Conservation (phyloP, 192 early-diverging fungal species). For the Irineochytrium annulatum region DNA sequence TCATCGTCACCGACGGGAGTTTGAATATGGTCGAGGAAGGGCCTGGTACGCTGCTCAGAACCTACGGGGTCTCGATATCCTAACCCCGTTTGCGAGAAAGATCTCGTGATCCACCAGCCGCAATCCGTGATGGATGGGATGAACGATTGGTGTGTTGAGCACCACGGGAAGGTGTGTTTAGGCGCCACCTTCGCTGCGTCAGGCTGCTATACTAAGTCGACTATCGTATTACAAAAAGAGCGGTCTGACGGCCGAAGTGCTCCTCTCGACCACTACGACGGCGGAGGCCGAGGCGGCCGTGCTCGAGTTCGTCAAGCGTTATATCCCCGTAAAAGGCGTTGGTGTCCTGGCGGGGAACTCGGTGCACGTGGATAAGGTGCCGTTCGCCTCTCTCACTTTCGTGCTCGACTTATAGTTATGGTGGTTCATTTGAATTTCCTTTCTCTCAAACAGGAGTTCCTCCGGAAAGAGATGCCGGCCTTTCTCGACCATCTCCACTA, state of each 20-base stretch:
- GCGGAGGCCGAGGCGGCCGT: conserved; percentile 68
- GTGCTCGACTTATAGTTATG: too few relatives aligned
- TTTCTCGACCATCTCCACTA: conserved; percentile 78
- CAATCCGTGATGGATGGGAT: conserved; percentile 76
- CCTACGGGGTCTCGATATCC: too few relatives aligned
- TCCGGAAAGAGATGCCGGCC: conserved; percentile 74
- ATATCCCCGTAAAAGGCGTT: conserved; percentile 55
- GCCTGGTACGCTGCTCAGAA: conserved; percentile 28
- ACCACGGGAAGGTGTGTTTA: conserved; percentile 66
- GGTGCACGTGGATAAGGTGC: conserved; percentile 81
- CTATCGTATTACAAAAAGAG: conserved; percentile 37
- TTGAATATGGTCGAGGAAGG: conserved; percentile 73
- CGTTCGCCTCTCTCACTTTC: too few relatives aligned
- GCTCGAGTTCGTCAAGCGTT: conserved; percentile 66
- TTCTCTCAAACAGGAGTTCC: conserved; percentile 45
- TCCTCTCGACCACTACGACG: conserved; percentile 62
- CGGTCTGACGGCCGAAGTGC: conserved; percentile 73
- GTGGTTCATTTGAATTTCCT: too few relatives aligned
- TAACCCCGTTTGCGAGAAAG: neutral
- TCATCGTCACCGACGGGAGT: conserved; percentile 82
- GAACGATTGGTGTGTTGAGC: conserved; percentile 84
- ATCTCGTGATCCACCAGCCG: conserved; percentile 27
- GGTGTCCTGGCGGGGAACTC: conserved; percentile 89
- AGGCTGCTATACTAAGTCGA: neutral
- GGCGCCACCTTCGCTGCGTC: neutral